Evolutionary conservation across 106 monocot genomes (phyloP).

Genomic region (Platanthera guangdongensis): DNA sequence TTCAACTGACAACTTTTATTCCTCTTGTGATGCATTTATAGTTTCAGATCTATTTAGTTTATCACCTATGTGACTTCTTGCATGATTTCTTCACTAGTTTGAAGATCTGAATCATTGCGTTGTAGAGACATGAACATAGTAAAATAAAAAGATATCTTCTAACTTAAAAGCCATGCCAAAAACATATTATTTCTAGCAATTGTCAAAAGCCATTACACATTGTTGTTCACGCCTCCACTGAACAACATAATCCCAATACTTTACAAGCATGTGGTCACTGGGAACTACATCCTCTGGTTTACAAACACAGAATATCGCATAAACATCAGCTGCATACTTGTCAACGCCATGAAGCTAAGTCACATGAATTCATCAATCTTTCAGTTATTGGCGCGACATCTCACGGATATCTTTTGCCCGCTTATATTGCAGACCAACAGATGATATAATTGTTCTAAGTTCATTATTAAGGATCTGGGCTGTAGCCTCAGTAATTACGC

Average conservation of each 20-base stretch:
- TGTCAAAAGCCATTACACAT: not conserved
- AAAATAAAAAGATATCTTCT: not conserved
- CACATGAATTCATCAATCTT: constrained; percentile 43
- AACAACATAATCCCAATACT: constrained; percentile 37
- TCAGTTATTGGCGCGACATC: constrained; percentile 28
- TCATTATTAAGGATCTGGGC: constrained; percentile 5
- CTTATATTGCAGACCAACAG: constrained; percentile 32
- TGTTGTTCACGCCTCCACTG: not conserved
- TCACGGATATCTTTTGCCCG: constrained; percentile 28
- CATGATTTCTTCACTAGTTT: too few relatives aligned
- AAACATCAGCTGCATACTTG: constrained; percentile 70
- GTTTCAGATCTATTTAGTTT: too few relatives aligned
- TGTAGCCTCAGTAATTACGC: constrained; percentile 21
- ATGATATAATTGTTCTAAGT: constrained; percentile 12
- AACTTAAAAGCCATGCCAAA: not conserved
- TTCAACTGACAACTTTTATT: too few relatives aligned
- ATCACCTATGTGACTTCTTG: too few relatives aligned
- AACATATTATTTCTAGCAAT: not conserved
- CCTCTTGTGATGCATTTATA: too few relatives aligned
- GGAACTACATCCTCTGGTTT: constrained; percentile 34
- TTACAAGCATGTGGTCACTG: constrained; percentile 37
- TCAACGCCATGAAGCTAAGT: constrained; percentile 50
- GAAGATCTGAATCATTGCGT: not conserved
- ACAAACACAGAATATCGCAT: constrained; percentile 54
- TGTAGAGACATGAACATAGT: not conserved